phyloP scores from a whole-genome alignment of 2,329 filamentous ascomycete species.

The Chaetomiaceae sp. region DNA sequence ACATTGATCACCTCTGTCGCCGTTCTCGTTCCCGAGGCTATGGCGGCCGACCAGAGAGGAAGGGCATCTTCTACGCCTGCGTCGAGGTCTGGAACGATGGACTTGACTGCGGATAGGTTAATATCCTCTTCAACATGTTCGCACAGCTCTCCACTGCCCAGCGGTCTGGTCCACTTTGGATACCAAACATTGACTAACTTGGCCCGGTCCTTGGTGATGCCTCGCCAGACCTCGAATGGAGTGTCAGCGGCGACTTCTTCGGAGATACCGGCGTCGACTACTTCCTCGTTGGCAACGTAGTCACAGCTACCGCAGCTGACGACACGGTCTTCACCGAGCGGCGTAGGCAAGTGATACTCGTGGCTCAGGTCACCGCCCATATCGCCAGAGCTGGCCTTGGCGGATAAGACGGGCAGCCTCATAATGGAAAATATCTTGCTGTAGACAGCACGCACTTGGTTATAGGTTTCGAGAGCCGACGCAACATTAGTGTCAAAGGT shows the following conservation, averaged over 20 bases:
- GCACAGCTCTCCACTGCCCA: slow-evolving; percentile 18
- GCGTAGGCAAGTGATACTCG: slow-evolving; percentile 82
- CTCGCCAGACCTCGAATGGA: slow-evolving; percentile 49
- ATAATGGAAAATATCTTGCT: slow-evolving; percentile 73
- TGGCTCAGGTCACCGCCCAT: slow-evolving; percentile 94
- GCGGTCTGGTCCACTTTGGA: slow-evolving; percentile 34
- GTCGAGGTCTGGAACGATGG: slow-evolving; percentile 63
- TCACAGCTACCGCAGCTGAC: slow-evolving; percentile 69
- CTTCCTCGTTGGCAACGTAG: slow-evolving; percentile 82
- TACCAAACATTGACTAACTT: slow-evolving; percentile 69
- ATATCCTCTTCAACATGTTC: slow-evolving; percentile 34
- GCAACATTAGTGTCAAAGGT: slow-evolving; percentile 73
- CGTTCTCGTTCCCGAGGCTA: slow-evolving; percentile 20
- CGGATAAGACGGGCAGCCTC: slow-evolving; percentile 76
- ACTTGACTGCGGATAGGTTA: slow-evolving; percentile 60
- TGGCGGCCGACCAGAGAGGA: slow-evolving; percentile 47
- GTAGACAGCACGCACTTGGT: slow-evolving; percentile 69
- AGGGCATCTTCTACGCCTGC: slow-evolving; percentile 60
- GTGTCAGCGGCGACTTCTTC: slow-evolving; percentile 1
- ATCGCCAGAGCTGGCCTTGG: slow-evolving; percentile 87
- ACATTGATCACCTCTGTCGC: slow-evolving; percentile 34
- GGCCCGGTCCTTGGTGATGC: slow-evolving; percentile 62
- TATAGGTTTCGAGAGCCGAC: slow-evolving; percentile 76
- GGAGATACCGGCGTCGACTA: slow-evolving; percentile 48
- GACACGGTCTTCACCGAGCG: slow-evolving; percentile 80